These are phyloP conservation scores for Haberlea rhodopensis DNA, from an alignment of 257 asterid genomes.

Conservation along the genomic window DNA sequence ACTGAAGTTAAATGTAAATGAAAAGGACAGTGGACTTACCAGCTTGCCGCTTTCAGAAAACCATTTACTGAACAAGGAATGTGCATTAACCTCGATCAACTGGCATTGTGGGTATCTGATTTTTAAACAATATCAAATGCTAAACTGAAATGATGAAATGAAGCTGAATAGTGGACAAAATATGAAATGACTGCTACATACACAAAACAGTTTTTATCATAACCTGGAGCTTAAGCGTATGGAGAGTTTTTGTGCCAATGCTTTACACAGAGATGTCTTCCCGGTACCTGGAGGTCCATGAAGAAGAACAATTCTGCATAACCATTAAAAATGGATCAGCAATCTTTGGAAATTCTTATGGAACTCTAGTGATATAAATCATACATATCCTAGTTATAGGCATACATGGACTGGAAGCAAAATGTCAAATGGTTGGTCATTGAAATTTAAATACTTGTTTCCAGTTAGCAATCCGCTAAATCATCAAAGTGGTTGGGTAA, in stretches of 20 bases:
- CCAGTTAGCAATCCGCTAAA: too few species aligned
- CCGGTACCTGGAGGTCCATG: slow-evolving; percentile 99
- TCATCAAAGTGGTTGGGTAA: too few species aligned
- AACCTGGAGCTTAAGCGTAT: slow-evolving; percentile 85
- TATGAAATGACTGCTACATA: background rate
- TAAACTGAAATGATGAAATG: slow-evolving; percentile 27
- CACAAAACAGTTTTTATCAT: slow-evolving; percentile 11
- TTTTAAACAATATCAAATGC: slow-evolving; percentile 18
- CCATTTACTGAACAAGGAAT: slow-evolving; percentile 98
- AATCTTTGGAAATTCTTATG: slow-evolving; percentile 14
- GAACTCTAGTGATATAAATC: background rate
- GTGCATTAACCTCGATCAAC: slow-evolving; percentile 95
- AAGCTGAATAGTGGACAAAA: slow-evolving; percentile 5
- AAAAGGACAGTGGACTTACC: slow-evolving; percentile 44
- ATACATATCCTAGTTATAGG: too few species aligned
- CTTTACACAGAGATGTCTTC: slow-evolving; percentile 96
- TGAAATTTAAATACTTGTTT: too few species aligned
- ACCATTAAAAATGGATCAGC: slow-evolving; percentile 27
- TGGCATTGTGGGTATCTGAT: slow-evolving; percentile 84
- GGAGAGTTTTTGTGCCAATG: slow-evolving; percentile 93
- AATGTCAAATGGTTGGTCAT: too few species aligned
- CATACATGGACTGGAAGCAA: too few species aligned
- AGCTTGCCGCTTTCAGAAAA: slow-evolving; percentile 99
- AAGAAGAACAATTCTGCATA: slow-evolving; percentile 85
- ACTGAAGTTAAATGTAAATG: slow-evolving; percentile 6